Evolutionary conservation across 2,329 filamentous ascomycete genomes (phyloP).

Genomic region (Herpotrichia juniperi): DNA sequence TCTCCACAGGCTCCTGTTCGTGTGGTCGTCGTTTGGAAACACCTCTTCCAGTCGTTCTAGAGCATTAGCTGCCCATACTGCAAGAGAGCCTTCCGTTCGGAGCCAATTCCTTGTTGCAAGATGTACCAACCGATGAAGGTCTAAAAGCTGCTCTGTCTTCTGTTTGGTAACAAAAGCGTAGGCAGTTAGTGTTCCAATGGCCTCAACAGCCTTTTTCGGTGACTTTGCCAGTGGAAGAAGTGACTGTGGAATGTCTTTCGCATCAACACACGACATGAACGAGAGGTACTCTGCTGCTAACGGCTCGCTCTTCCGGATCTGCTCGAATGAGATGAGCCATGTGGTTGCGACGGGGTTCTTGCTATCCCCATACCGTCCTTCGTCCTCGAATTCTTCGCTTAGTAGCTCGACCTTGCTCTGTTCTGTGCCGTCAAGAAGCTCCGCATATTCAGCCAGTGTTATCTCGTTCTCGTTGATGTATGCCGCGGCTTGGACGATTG

Average conservation of each 20-base stretch:
- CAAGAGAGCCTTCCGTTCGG: too few relatives aligned
- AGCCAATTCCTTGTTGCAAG: too few relatives aligned
- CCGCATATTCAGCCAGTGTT: constrained; percentile 46
- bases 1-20: too few relatives aligned
- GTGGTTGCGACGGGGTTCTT: constrained; percentile 40
- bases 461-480: constrained; percentile 16
- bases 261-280: not conserved
- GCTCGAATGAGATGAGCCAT: constrained; percentile 32
- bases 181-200: too few relatives aligned
- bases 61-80: too few relatives aligned
- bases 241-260: not conserved
- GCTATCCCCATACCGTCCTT: constrained; percentile 31
- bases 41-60: too few relatives aligned
- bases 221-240: too few relatives aligned
- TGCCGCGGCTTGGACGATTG: constrained; percentile 18
- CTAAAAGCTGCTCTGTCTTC: too few relatives aligned
- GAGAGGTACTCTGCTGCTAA: constrained; percentile 12
- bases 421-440: constrained; percentile 43
- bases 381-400: constrained; percentile 26
- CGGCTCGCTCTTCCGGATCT: constrained; percentile 33
- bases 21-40: too few relatives aligned
- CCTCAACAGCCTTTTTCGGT: too few relatives aligned
- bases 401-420: constrained; percentile 16
- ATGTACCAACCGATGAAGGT: too few relatives aligned
- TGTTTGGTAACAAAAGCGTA: too few relatives aligned